Conservation (phyloP, 192 early-diverging fungal species). For the Coemansia sp. region DNA sequence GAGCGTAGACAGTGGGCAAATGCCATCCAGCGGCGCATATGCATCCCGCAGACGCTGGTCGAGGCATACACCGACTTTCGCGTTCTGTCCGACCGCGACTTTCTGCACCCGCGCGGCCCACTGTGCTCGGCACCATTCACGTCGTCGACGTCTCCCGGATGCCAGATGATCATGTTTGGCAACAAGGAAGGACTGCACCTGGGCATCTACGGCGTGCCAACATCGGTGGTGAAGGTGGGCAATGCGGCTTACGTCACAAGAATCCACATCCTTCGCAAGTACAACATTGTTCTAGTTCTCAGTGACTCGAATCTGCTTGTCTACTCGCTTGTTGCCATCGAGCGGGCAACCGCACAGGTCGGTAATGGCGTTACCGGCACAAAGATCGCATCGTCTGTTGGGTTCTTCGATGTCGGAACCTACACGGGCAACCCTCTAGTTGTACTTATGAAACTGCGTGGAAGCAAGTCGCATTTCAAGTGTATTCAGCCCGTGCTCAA, state of each 20-base stretch:
- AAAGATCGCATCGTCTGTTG: conserved; percentile 43
- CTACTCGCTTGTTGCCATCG: conserved; percentile 39
- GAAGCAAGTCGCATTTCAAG: conserved; percentile 53
- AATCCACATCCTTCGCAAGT: conserved; percentile 43
- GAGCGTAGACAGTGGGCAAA: conserved; percentile 38
- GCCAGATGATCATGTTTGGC: conserved; percentile 51
- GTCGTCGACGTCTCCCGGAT: conserved; percentile 27
- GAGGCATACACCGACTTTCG: conserved; percentile 49
- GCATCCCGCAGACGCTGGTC: conserved; percentile 49
- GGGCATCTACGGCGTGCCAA: conserved; percentile 51
- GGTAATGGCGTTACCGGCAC: conserved; percentile 26
- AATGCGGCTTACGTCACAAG: conserved; percentile 17
- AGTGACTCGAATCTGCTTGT: conserved; percentile 43
- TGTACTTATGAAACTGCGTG: conserved; percentile 48
- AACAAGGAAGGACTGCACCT: conserved; percentile 47
- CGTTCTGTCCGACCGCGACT: conserved; percentile 48
- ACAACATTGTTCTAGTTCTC: conserved; percentile 41
- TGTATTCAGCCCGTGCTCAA: conserved; percentile 44
- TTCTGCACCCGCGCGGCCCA: conserved; percentile 31
- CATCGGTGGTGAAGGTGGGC: conserved; percentile 45
- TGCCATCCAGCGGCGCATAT: conserved; percentile 26
- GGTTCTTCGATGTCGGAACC: conserved; percentile 48
- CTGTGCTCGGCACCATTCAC: conserved; percentile 48
- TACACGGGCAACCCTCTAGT: conserved; percentile 41
- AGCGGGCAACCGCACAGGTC: conserved; percentile 25